These are phyloP conservation scores for Thamnidium elegans DNA, from an alignment of 192 early-diverging fungal genomes.

Conservation along the genomic window DNA sequence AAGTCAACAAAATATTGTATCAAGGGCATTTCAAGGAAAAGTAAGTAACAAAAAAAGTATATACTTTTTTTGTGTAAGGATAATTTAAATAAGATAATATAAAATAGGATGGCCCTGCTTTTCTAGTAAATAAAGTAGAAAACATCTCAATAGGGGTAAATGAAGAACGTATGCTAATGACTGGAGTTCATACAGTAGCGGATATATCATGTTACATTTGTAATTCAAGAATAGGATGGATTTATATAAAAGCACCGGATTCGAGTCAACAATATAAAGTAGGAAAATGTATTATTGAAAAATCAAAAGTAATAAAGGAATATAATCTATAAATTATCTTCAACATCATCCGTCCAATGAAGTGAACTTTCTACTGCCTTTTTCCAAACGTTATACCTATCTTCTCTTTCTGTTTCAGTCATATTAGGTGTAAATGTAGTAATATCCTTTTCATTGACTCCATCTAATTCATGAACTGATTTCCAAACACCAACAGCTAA, in stretches of 20 bases:
- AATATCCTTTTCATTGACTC: conserved; percentile 50
- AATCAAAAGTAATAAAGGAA: conserved; percentile 52
- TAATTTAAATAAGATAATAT: too few relatives aligned
- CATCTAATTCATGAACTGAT: conserved; percentile 46
- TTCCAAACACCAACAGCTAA: conserved; percentile 49
- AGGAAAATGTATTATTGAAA: conserved; percentile 55
- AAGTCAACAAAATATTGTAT: conserved; percentile 55
- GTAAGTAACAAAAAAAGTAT: conserved; percentile 5
- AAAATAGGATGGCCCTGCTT: conserved; percentile 46
- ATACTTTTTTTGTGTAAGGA: not conserved
- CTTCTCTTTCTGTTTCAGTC: conserved; percentile 48
- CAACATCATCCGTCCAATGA: conserved; percentile 46
- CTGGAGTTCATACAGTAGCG: conserved; percentile 56
- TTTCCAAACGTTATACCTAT: conserved; percentile 64
- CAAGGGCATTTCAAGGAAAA: conserved; percentile 42
- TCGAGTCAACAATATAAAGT: conserved; percentile 59
- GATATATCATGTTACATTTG: conserved; percentile 55
- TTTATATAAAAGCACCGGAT: conserved; percentile 55
- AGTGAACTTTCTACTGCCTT: conserved; percentile 71
- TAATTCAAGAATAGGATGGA: conserved; percentile 53
- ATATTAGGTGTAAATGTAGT: conserved; percentile 44
- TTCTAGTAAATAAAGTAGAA: conserved; percentile 48
- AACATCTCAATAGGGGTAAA: conserved; percentile 50
- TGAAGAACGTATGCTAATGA: conserved; percentile 56
- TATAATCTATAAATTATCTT: conserved; percentile 24